Percentiles rank a stretch among this genome's conserved stretches.
These are phyloP conservation scores for Centaurea solstitialis DNA, from an alignment of 129 eudicot genomes.

Conservation along the genomic window DNA sequence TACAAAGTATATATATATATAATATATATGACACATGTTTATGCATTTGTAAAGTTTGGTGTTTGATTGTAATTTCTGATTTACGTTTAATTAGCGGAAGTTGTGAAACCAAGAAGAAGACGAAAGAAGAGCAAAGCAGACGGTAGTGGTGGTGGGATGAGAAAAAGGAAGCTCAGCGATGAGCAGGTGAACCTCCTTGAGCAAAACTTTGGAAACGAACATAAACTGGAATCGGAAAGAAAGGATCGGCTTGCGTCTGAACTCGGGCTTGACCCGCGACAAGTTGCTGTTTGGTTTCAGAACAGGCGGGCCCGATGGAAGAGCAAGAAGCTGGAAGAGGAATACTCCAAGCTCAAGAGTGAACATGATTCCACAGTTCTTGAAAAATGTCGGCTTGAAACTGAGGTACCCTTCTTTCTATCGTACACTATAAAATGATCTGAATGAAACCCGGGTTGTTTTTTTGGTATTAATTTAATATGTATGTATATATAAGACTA, in stretches of 20 bases:
- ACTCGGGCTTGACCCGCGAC: slow-evolving; percentile 86
- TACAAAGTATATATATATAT: not conserved
- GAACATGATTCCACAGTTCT: slow-evolving; percentile 58
- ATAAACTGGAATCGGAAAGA: slow-evolving; percentile 83
- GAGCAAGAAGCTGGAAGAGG: slow-evolving; percentile 88
- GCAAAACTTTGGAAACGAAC: slow-evolving; percentile 61
- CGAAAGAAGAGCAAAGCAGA: slow-evolving; percentile 62
- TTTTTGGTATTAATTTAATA: not conserved
- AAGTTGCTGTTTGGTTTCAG: slow-evolving; percentile 98
- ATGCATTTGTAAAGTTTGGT: slow-evolving; percentile 21
- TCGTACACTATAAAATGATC: not conserved
- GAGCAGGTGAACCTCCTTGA: slow-evolving; percentile 69
- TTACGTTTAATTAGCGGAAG: slow-evolving; percentile 29
- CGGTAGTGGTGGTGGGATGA: slow-evolving; percentile 39
- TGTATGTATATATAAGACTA: not conserved
- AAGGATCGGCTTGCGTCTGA: slow-evolving; percentile 79
- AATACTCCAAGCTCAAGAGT: slow-evolving; percentile 63
- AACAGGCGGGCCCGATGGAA: slow-evolving; percentile 88
- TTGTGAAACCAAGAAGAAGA: slow-evolving; percentile 49
- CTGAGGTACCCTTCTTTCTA: slow-evolving; percentile 52
- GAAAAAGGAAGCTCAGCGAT: slow-evolving; percentile 79
- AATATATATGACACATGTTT: not conserved
- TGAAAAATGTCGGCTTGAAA: slow-evolving; percentile 79
- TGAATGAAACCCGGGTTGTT: no score
- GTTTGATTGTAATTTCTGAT: not conserved